Evolutionary conservation across 164 flowering plant genomes (phyloP), one percentile per base, ranked within the genome.

Genomic region (Tinospora cordifolia): DNA sequence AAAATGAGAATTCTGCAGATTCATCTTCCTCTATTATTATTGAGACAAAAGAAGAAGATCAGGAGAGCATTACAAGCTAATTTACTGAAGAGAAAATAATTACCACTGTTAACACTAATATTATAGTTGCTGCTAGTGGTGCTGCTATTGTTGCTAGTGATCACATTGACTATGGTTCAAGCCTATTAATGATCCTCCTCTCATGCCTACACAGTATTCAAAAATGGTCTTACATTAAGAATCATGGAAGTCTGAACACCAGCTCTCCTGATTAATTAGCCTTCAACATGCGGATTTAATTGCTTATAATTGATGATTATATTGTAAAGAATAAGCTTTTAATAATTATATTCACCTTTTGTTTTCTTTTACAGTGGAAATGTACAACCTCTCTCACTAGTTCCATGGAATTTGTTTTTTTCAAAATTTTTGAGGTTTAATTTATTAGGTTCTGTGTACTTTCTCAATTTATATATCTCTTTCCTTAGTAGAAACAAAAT

Each of bases 241-340:
- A 63, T 70, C 80, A 27, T 87, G 85, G 84, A 72, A 83, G 44
- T 78, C 66, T 75, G 85, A 77, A 73, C 36, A 30, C 3, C 36
- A 30, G 36, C 75, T 80, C 69, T 69, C 78, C 40, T 81, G 75
- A 83, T 40, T 39, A 19, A 17, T 46, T 30, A 30, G 4, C 4
- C 36, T 30, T 30, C 36, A 30, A 30, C 36, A 30, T 30, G 36
- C n/a, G 36, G 36, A 9, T n/a, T 65, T 67, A n/a, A 22, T 39
- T 62, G 24, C 12, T 47, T 75, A 59, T 57, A 74, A 70, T 75
- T 66, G 44, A 49, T 41, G 54, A 24, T 30, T 1, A 30, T 30
- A 30, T 66, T 65, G 47, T 49, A 66, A 34, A 66, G 68, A 66
- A 66, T 66, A 66, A 66, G n/a, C 38, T 64, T 8, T 14, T 13